phyloP scores from a whole-genome alignment of 257 asterid species.

The Coffea eugenioides region DNA sequence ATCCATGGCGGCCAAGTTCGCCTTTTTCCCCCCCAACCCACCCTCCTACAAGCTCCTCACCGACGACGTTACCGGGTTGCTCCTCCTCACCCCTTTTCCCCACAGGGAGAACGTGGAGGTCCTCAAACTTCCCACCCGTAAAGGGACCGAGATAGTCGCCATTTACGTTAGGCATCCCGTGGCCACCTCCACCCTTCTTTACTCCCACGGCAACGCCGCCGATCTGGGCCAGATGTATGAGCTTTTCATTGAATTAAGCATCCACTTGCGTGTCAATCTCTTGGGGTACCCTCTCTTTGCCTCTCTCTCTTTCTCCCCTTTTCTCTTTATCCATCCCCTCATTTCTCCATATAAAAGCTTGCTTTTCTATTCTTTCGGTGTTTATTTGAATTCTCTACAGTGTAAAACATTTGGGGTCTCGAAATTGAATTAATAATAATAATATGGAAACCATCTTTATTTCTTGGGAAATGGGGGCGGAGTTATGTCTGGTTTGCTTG shows the following conservation, averaged over 20 bases:
- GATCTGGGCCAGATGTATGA: conserved; percentile 99
- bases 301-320: neutral
- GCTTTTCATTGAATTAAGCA: conserved; percentile 86
- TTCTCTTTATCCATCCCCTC: neutral
- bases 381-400: neutral
- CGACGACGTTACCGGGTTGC: conserved; percentile 73
- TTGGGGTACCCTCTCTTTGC: conserved; percentile 57
- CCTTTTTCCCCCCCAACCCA: conserved; percentile 94
- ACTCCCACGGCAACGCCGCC: conserved; percentile 97
- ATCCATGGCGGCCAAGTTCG: conserved; percentile 98
- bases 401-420: neutral
- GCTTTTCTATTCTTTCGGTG: neutral
- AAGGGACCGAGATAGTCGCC: conserved; percentile 86
- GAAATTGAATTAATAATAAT: neutral
- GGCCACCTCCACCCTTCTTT: conserved; percentile 81
- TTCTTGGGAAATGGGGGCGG: too few species aligned
- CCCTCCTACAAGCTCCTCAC: conserved; percentile 81
- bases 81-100: conserved; percentile 75
- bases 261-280: conserved; percentile 88
- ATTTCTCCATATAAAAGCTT: neutral
- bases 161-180: conserved; percentile 79
- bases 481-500: neutral
- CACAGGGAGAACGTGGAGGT: conserved; percentile 94
- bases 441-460: neutral
- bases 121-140: conserved; percentile 72